Evolutionary conservation across 2,329 filamentous ascomycete genomes (phyloP).

Genomic region (Cladophialophora chaetospira): DNA sequence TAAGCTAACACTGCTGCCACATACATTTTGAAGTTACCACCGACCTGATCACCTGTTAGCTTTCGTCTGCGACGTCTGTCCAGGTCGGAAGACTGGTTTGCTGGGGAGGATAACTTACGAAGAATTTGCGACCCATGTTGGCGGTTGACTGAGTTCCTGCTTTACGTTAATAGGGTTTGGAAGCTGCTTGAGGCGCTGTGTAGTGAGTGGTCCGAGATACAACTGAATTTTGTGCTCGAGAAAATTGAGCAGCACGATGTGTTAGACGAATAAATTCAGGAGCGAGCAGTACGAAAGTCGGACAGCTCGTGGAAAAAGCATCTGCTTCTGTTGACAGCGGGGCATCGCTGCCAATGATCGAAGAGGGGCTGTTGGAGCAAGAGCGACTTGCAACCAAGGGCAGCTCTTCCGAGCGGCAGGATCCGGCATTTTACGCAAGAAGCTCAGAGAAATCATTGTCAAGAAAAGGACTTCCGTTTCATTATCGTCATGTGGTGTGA

Average conservation of each 20-base stretch:
- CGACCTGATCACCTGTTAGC: slow-evolving; percentile 39
- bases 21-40: slow-evolving; percentile 99
- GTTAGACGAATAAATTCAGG: not conserved
- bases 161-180: not conserved
- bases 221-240: not conserved
- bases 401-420: slow-evolving; percentile 19
- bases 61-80: too few species aligned
- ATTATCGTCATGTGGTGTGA: slow-evolving; percentile 1
- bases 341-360: slow-evolving; percentile 22
- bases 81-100: not conserved
- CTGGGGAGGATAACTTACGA: slow-evolving; percentile 56
- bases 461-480: not conserved
- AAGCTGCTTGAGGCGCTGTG: not conserved
- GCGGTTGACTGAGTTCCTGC: slow-evolving; percentile 25
- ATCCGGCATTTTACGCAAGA: slow-evolving; percentile 12
- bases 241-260: not conserved
- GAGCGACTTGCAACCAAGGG: slow-evolving; percentile 1
- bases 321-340: slow-evolving; percentile 25
- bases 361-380: not conserved
- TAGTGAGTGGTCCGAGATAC: not conserved
- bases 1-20: too few species aligned
- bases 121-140: slow-evolving; percentile 93
- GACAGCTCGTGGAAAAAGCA: slow-evolving; percentile 1
- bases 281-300: not conserved
- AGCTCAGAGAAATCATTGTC: not conserved